Base-by-base conservation (phyloP, 441 rosid species). In the Syzygium malaccense region DNA sequence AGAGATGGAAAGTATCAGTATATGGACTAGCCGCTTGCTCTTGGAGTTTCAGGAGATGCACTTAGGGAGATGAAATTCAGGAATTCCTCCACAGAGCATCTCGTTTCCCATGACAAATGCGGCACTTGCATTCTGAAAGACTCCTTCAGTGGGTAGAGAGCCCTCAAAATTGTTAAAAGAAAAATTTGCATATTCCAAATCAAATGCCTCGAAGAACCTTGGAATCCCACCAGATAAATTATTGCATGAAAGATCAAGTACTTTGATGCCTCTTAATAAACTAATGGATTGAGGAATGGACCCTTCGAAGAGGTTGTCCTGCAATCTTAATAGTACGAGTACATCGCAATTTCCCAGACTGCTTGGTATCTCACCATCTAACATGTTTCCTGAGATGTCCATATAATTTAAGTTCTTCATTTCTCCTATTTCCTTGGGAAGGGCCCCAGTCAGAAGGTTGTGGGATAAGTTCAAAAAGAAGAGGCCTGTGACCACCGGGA, bases 121-220 rank as follows among this genome's bases (percentile, higher is more conserved):
- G n/a, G 87, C 89, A 84, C 89, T 92, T 28, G 89, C 23, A 86
- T 93, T 93, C 18, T 83, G n/a, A 28, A 91, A 89, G 85, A 91
- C 12, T 18, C 92, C 91, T 56, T 87, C 83, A 41, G 80, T n/a
- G 45, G 91, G 92, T 41, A 90, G 88, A 78, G 57, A 85, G 26
- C 91, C 94, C 51, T 93, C 85, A 0, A 92, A 89, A 49, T 87
- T 78, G 86, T 93, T 91, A 30, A 85, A 85, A 19, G 92, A 93
- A 2, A 64, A 64, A 30, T 45, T 17, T 18, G 41, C 20, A 8
- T 15, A 23, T 32, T 8, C 75, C 75, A 64, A 64, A 64, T 64
- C 41, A 64, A 17, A 64, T 64, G 75, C 41, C 19, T 64, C 11
- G 11, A 17, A 64, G 75, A 17, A 64, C 41, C 41, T 64, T 64